Evolutionary conservation across 2,329 filamentous ascomycete species (phyloP).

Genomic region (Fusarium goolgardi): DNA sequence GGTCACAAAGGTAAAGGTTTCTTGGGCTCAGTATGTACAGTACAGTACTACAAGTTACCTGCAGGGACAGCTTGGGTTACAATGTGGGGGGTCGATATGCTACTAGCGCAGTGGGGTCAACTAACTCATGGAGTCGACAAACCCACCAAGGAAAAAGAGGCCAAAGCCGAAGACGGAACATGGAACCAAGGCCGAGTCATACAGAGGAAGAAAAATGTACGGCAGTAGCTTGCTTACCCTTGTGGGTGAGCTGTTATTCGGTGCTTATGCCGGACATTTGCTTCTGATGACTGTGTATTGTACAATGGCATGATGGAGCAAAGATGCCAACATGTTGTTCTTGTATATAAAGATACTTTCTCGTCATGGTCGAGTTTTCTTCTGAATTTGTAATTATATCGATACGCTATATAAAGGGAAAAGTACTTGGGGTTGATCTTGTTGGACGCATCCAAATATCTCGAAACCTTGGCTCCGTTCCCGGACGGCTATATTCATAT

Average conservation of each 20-base stretch:
- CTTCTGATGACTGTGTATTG: conserved; percentile 3
- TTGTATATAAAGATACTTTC: conserved; percentile 10
- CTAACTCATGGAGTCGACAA: neutral
- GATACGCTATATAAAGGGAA: neutral
- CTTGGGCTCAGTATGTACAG: neutral
- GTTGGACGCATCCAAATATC: conserved; percentile 19
- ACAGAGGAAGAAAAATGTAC: conserved; percentile 2
- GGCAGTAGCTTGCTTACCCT: neutral
- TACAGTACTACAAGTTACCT: too few relatives aligned
- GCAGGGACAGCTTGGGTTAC: neutral
- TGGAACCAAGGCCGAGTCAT: conserved; percentile 39
- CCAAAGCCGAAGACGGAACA: conserved; percentile 45
- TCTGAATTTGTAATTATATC: neutral
- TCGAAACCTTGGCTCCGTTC: conserved; percentile 26
- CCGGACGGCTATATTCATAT: conserved; percentile 19
- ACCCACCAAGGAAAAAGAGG: conserved; percentile 1
- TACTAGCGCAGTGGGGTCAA: conserved; percentile 17
- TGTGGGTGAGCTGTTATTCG: conserved; percentile 31
- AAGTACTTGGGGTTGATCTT: neutral
- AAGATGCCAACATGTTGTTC: neutral
- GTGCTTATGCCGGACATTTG: conserved; percentile 27
- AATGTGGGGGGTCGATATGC: conserved; percentile 7
- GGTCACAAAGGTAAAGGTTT: neutral
- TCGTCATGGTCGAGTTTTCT: neutral
- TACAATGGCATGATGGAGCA: neutral